These are phyloP conservation scores for Acanthochlamys bracteata DNA, from an alignment of 106 monocot genomes.

Conservation along the genomic window DNA sequence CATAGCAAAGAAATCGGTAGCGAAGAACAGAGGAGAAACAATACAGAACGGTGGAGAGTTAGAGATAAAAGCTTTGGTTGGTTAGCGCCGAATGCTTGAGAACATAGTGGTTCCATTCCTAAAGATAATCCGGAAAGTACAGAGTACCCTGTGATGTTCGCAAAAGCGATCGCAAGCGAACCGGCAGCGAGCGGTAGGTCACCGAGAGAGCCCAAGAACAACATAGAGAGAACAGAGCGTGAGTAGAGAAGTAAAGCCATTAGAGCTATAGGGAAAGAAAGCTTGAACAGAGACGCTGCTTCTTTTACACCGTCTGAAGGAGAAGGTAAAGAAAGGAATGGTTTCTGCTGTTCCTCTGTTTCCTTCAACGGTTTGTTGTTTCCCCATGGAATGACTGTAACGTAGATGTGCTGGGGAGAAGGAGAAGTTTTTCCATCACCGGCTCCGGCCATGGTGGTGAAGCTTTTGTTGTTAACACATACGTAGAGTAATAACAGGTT, in stretches of 20 bases:
- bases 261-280: slow-evolving; percentile 8
- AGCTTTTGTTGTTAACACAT: slow-evolving; percentile 3
- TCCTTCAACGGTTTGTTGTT: background rate
- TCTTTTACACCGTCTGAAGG: background rate
- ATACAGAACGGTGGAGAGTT: slow-evolving; percentile 3
- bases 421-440: background rate
- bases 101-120: slow-evolving; percentile 11
- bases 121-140: slow-evolving; percentile 5
- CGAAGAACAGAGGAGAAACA: slow-evolving; percentile 7
- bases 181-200: slow-evolving; percentile 9
- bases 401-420: background rate
- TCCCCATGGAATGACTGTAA: background rate
- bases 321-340: background rate
- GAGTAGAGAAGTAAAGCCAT: slow-evolving; percentile 11
- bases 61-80: slow-evolving; percentile 6
- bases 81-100: slow-evolving; percentile 11
- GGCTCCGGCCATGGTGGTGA: background rate
- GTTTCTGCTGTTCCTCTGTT: background rate
- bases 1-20: slow-evolving; percentile 3
- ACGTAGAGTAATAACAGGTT: background rate
- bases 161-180: slow-evolving; percentile 5
- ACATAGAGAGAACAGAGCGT: slow-evolving; percentile 9
- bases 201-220: slow-evolving; percentile 5
- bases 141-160: slow-evolving; percentile 8
- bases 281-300: slow-evolving; percentile 1